Evolutionary conservation across 192 early-diverging fungal species (phyloP).

Genomic region (Backusella circina): DNA sequence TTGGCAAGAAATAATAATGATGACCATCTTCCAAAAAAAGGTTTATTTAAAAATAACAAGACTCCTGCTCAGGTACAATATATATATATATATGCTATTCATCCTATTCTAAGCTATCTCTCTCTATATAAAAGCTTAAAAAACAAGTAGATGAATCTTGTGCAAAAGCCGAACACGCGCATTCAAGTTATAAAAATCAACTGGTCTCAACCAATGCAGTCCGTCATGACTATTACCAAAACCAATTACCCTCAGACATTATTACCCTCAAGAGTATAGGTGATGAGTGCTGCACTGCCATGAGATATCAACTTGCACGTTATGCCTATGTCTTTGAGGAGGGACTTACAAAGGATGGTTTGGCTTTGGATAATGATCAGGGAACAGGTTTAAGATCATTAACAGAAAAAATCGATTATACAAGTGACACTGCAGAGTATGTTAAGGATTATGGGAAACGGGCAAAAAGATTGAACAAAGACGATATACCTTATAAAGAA

Average conservation of each 20-base stretch:
- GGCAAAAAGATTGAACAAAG: slow-evolving; percentile 20
- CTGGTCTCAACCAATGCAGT: slow-evolving; percentile 71
- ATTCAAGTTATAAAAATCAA: slow-evolving; percentile 82
- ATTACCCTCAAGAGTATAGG: slow-evolving; percentile 76
- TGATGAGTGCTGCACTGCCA: slow-evolving; percentile 79
- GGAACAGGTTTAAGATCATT: slow-evolving; percentile 38
- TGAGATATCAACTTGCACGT: slow-evolving; percentile 76
- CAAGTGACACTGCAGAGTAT: slow-evolving; percentile 49
- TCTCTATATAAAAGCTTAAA: slow-evolving; percentile 50
- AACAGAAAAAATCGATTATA: slow-evolving; percentile 59
- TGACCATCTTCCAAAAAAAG: slow-evolving; percentile 38
- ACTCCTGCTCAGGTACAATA: slow-evolving; percentile 56
- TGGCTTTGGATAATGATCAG: slow-evolving; percentile 46
- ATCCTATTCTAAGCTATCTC: background rate
- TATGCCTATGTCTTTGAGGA: slow-evolving; percentile 81
- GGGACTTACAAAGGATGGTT: slow-evolving; percentile 69
- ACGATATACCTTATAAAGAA: slow-evolving; percentile 41
- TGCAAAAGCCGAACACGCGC: slow-evolving; percentile 72
- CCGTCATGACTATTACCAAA: slow-evolving; percentile 73
- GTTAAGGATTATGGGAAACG: slow-evolving; percentile 34
- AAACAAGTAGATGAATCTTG: slow-evolving; percentile 86
- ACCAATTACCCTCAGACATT: slow-evolving; percentile 72
- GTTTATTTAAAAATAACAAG: slow-evolving; percentile 51
- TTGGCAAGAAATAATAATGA: slow-evolving; percentile 48
- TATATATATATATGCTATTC: background rate